Evolutionary conservation across 257 asterid species (phyloP).

Genomic region (Oldenlandia corymbosa): DNA sequence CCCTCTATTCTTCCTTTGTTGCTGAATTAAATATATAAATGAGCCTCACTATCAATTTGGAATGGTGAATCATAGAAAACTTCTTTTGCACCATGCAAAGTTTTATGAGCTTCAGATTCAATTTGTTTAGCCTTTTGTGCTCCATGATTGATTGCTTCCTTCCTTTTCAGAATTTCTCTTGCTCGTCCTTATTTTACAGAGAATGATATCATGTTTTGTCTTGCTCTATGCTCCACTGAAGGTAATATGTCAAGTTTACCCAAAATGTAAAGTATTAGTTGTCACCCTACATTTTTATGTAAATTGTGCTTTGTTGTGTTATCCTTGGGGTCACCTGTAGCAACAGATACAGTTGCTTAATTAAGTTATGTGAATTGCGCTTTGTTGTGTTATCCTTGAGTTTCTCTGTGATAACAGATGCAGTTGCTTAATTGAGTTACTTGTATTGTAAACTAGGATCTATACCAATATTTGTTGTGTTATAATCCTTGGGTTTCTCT

Average conservation of each 20-base stretch:
- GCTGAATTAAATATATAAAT: neutral
- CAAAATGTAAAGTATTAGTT: neutral
- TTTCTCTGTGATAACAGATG: too few species aligned
- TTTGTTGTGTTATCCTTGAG: too few species aligned
- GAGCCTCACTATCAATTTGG: too few species aligned
- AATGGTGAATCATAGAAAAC: conserved; percentile 3
- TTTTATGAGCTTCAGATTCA: neutral
- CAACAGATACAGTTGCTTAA: too few species aligned
- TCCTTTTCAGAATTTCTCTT: neutral
- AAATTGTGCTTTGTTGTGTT: neutral
- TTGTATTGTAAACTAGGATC: too few species aligned
- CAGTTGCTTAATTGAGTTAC: too few species aligned
- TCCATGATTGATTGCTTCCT: neutral
- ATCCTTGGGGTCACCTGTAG: neutral
- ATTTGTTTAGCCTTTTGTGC: neutral
- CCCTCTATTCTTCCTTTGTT: conserved; percentile 7
- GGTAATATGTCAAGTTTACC: neutral
- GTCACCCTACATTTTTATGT: neutral
- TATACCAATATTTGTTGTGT: too few species aligned
- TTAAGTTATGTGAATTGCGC: too few species aligned
- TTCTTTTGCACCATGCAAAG: neutral
- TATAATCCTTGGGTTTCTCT: neutral
- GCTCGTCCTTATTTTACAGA: neutral
- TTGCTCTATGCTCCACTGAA: neutral
- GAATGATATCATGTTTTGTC: neutral